A percentile compares a stretch with the other conserved stretches of the same genome.
phyloP scores from a whole-genome alignment of 2,329 filamentous ascomycete species.

The Colletotrichum plurivorum region DNA sequence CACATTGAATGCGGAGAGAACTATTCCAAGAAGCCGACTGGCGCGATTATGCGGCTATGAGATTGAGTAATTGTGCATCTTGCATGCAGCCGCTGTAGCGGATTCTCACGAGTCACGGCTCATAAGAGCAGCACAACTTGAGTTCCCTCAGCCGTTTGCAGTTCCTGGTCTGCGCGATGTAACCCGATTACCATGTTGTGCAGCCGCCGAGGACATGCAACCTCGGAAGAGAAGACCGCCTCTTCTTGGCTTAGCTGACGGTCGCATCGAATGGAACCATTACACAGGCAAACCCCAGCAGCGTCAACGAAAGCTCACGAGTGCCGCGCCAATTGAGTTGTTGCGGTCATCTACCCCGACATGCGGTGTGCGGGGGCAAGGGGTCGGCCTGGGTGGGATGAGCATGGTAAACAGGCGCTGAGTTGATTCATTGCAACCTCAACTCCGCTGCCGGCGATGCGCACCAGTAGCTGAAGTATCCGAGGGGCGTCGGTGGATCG shows the following conservation, averaged over 20 bases:
- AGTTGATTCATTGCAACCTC: constrained; percentile 28
- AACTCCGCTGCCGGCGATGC: constrained; percentile 24
- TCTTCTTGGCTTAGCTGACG: not conserved
- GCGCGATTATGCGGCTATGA: not conserved
- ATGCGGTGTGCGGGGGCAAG: constrained; percentile 13
- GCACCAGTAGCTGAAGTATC: constrained; percentile 26
- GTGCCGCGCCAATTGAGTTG: constrained; percentile 31
- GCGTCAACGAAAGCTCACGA: not conserved
- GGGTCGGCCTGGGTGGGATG: not conserved
- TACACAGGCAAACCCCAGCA: not conserved
- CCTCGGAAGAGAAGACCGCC: not conserved
- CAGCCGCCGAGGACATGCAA: not conserved
- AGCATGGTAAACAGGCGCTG: not conserved
- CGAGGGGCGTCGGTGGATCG: not conserved
- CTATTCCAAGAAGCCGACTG: not conserved
- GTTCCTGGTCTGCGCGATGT: not conserved
- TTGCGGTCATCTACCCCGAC: not conserved
- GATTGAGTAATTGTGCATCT: not conserved
- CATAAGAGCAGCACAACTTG: not conserved
- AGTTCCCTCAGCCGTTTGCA: not conserved
- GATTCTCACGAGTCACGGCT: not conserved
- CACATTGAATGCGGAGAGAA: too few species aligned
- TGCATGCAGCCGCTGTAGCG: not conserved
- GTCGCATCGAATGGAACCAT: constrained; percentile 6
- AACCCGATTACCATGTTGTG: not conserved